These are phyloP conservation scores for Tetrahymena elliotti DNA, from an alignment of 73 alveolate genomes.

Conservation along the genomic window DNA sequence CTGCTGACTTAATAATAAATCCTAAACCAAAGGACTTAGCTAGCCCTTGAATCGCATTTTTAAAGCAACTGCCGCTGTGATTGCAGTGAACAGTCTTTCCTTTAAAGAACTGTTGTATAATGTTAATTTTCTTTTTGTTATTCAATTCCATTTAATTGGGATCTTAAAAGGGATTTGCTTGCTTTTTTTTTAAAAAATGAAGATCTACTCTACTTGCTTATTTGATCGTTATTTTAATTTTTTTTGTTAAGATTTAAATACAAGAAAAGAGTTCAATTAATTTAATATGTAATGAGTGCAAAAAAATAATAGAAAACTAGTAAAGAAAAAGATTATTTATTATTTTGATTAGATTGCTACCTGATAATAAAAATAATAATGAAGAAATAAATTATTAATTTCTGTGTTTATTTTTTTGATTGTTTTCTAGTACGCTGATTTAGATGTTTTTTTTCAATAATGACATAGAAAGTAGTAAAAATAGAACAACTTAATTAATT, in stretches of 20 bases:
- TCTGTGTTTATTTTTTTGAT: background rate
- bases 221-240: background rate
- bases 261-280: background rate
- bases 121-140: background rate
- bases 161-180: background rate
- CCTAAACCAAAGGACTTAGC: background rate
- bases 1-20: background rate
- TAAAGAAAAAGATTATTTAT: background rate
- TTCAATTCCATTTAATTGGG: background rate
- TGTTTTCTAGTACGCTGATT: background rate
- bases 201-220: background rate
- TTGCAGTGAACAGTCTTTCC: background rate
- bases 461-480: no score
- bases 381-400: no score
- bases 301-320: background rate
- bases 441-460: no score
- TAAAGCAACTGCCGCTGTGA: background rate
- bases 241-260: background rate
- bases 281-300: no score
- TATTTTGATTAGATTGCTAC: background rate
- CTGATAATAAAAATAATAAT: no score
- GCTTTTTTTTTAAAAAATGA: background rate
- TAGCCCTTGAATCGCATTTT: background rate
- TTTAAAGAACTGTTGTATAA: background rate
- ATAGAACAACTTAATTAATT: background rate